Evolutionary conservation across 2,329 filamentous ascomycete genomes (phyloP).

Genomic region (Ophiognomonia clavigignenti-juglandacearum): DNA sequence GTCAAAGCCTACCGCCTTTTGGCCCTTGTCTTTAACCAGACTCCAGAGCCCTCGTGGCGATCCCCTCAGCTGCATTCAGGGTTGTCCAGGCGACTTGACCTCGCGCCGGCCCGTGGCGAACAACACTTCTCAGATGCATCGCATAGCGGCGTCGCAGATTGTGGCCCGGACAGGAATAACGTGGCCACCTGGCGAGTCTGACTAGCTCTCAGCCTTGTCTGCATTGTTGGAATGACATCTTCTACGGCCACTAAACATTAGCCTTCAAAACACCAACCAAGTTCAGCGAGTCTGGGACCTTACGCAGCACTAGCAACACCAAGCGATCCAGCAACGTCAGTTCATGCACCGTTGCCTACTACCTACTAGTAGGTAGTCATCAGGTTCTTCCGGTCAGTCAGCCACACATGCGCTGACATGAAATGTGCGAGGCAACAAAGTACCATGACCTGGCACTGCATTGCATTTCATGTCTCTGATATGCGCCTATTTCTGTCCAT

Average conservation of each 20-base stretch:
- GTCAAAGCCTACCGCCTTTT: slow-evolving; percentile 4
- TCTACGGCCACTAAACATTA: background rate
- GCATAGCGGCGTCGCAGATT: background rate
- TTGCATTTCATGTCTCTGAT: slow-evolving; percentile 7
- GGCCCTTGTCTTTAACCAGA: background rate
- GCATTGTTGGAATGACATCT: background rate
- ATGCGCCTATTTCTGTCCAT: background rate
- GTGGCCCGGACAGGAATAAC: background rate
- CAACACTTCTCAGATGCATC: background rate
- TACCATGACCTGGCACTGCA: slow-evolving; percentile 9
- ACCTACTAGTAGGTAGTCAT: no score
- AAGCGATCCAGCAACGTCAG: background rate
- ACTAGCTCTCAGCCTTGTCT: background rate
- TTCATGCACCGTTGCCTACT: background rate
- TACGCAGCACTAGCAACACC: no score
- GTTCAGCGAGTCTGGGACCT: no score
- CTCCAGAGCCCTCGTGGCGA: background rate
- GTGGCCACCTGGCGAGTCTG: background rate
- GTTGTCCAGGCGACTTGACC: background rate
- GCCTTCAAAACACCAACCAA: background rate
- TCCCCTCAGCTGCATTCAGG: background rate
- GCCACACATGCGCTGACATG: background rate
- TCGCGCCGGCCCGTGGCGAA: background rate
- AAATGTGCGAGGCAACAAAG: background rate
- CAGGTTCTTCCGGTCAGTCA: background rate